These are phyloP conservation scores for Teratosphaeria epicoccoides DNA, from an alignment of 2,329 filamentous ascomycete species.

Conservation along the genomic window DNA sequence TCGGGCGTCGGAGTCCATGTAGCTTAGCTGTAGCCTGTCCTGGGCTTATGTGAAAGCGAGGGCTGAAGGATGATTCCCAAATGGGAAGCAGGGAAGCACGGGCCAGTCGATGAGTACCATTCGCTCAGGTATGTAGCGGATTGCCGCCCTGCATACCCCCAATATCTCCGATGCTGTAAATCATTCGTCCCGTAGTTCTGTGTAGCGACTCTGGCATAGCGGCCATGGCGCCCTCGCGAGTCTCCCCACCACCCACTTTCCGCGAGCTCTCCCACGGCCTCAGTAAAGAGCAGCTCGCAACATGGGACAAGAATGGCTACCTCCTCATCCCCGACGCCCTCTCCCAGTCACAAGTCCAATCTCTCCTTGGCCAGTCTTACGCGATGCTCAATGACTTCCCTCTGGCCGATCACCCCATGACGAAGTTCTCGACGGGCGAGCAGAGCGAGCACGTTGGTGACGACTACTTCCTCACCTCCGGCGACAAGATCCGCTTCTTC, in stretches of 20 bases:
- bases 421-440: slow-evolving; percentile 79
- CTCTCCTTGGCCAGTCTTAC: slow-evolving; percentile 65
- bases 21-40: not conserved
- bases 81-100: slow-evolving; percentile 1
- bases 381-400: slow-evolving; percentile 64
- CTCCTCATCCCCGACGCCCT: slow-evolving; percentile 76
- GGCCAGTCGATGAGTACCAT: not conserved
- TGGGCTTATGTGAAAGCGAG: not conserved
- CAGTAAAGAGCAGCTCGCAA: slow-evolving; percentile 56
- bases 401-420: slow-evolving; percentile 80
- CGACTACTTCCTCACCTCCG: slow-evolving; percentile 82
- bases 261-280: slow-evolving; percentile 42
- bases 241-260: not conserved
- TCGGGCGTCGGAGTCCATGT: slow-evolving; percentile 22
- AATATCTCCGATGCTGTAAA: not conserved
- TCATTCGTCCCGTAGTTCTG: not conserved
- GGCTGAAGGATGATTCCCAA: not conserved
- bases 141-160: no score
- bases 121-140: no score
- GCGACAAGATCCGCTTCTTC: slow-evolving; percentile 92
- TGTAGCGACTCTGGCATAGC: not conserved
- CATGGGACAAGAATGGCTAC: slow-evolving; percentile 77
- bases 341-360: slow-evolving; percentile 50
- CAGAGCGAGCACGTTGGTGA: slow-evolving; percentile 75
- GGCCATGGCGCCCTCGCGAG: not conserved